Conservation (phyloP, 2,329 filamentous ascomycete species). For the Fonsecaea erecta region DNA sequence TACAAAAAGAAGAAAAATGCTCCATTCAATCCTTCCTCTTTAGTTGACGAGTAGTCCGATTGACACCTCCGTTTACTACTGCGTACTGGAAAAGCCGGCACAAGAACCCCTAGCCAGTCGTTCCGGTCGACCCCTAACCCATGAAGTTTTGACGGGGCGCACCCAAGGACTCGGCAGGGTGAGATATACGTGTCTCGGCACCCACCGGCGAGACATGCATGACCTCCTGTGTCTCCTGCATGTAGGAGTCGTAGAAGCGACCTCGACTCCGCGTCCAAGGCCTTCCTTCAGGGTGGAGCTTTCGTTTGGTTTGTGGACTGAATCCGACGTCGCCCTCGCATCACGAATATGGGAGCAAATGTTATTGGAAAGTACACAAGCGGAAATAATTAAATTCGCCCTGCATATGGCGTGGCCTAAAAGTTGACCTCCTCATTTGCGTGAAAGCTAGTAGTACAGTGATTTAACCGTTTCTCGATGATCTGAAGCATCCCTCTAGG, state of each 20-base stretch:
- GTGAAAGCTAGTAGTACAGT: constrained; percentile 7
- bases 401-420: background rate
- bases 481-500: background rate
- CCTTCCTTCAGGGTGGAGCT: background rate
- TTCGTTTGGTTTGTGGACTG: background rate
- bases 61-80: background rate
- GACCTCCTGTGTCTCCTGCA: constrained; percentile 7
- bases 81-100: background rate
- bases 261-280: background rate
- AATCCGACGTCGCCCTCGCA: background rate
- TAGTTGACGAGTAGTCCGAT: background rate
- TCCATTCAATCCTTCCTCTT: background rate
- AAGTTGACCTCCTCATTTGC: background rate
- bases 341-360: background rate
- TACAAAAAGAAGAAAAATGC: background rate
- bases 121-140: background rate
- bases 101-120: background rate
- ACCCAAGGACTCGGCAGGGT: background rate
- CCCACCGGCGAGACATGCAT: constrained; percentile 30
- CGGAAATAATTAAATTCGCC: background rate
- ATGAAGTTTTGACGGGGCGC: background rate
- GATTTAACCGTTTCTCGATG: background rate
- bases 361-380: background rate
- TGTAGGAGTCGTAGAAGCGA: background rate
- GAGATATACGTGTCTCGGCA: constrained; percentile 16